Evolutionary conservation across 2,329 filamentous ascomycete genomes (phyloP), one percentile per base, ranked within the genome.

Genomic region (Aspergillus fumigatiaffinis): DNA sequence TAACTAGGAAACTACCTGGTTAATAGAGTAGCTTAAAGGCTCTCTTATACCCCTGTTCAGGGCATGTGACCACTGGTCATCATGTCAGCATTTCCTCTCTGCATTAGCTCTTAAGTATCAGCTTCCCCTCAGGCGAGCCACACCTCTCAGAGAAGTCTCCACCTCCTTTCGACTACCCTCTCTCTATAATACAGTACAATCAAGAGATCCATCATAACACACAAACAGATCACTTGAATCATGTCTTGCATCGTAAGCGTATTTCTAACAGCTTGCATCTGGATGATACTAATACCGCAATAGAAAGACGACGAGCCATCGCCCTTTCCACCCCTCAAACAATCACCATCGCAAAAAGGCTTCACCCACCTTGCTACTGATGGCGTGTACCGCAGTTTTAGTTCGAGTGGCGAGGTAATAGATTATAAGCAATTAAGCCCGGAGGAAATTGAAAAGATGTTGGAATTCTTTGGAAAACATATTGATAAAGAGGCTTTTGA

Each of bases 341-440:
- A 23, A 28, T 54, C 52, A 25, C 52, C 52, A 48, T 54, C 52
- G 17, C 0, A 7, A 8, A 1, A 41, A 35, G 55, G 55, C 20
- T 54, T 52, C 48, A 52, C 42, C 21, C 55, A 57, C 26, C 55
- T 57, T 5, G 52, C 46, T 35, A 48, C n/a, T 17, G 52, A 57
- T 35, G 55, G 55, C 35, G 55, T 57, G n/a, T 20, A 35, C 25
- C 52, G 55, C 35, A 25, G 47, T 26, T 28, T 57, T 50, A 47
- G 50, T 48, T 50, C 47, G 0, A 44, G 41, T 50, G 23, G 52
- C 4, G 44, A 57, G 21, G 52, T 57, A 21, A 20, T 57, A 17
- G 55, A 57, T 50, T 57, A 57, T 51, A 50, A 53, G 26, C 38
- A 48, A 46, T n/a, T 52, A 14, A 54, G 52, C 21, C 51, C 52